Evolutionary conservation across 2,329 filamentous ascomycete species (phyloP), one percentile per base, ranked within the genome.

Genomic region (Cladorrhinum sp.): DNA sequence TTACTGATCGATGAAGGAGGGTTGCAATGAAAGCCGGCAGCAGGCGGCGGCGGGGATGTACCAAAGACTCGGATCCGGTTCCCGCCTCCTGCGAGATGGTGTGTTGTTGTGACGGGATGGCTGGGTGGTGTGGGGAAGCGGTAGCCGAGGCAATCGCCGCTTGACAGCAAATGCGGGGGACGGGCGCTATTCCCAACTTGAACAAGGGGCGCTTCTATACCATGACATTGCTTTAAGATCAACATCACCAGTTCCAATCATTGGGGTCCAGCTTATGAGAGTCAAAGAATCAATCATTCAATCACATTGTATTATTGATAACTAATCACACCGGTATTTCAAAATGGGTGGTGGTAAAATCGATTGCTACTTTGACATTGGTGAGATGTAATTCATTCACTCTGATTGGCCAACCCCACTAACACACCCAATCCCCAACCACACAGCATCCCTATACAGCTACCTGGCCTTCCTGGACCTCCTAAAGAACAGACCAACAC

Each of bases 371-470:
- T 2, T 66, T 13, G 60, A 64, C 56, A 41, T 66, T 32, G 54
- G 64, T 67, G 38, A 49, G 65, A n/a, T 25, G 23, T 1, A 25
- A 12, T 18, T 45, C 16, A 45, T 18, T 10, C n/a, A 16, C 3
- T 49, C 53, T 49, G 38, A 49, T 32, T 25, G 32, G 22, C 20
- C 23, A 49, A 13, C 5, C 8, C 32, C 53, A 49, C 41, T 20
- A 13, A 38, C 22, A 48, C 38, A 48, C 5, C 57, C 25, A 27
- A 36, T 54, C 41, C 18, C 49, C 2, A 48, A 29, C 9, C 54
- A 36, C 36, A n/a, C 68, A 92, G 89, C 86, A 58, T 92, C 90
- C 23, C 75, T 82, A 52, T 86, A 82, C 67, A 85, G 82, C 74
- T 86, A 84, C 66, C 68, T 85, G 16, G 75, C 77, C 20, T 78